phyloP scores from a whole-genome alignment of 441 rosid species.

The Dalechampia spathulata region DNA sequence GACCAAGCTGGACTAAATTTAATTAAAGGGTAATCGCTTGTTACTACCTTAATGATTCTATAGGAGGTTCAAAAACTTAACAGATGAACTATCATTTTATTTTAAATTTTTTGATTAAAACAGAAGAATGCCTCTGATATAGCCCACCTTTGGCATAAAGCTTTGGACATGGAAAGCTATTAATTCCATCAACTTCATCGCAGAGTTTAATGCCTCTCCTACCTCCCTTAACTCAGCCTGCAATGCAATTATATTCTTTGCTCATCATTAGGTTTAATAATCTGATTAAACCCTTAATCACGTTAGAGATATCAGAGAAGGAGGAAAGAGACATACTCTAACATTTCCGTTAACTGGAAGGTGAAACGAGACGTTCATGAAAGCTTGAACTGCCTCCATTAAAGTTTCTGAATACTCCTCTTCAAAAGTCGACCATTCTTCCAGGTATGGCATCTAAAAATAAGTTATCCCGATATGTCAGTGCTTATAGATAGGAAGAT shows the following conservation, averaged over 20 bases:
- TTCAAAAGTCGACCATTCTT: conserved; percentile 52
- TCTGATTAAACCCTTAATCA: neutral
- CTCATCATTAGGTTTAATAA: neutral
- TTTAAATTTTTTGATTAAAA: neutral
- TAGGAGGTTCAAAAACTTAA: neutral
- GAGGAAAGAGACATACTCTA: conserved; percentile 28
- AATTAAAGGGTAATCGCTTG: neutral
- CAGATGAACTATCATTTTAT: neutral
- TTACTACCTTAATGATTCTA: too few relatives aligned
- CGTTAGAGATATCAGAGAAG: neutral
- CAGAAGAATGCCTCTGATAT: too few relatives aligned
- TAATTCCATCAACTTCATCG: conserved; percentile 49
- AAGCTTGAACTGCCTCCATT: conserved; percentile 53
- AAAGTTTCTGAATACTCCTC: conserved; percentile 48
- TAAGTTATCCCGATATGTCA: neutral
- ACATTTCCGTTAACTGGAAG: conserved; percentile 53
- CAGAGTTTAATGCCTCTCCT: conserved; percentile 45
- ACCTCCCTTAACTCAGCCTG: conserved; percentile 57
- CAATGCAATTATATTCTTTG: neutral
- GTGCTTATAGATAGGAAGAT: too few relatives aligned
- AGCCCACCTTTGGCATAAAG: conserved; percentile 51
- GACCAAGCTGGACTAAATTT: neutral
- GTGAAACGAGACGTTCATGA: conserved; percentile 44
- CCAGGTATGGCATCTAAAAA: conserved; percentile 62
- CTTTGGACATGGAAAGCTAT: conserved; percentile 34